A percentile compares a stretch with the other conserved stretches of the same genome.
These are phyloP conservation scores for Boletus rubropictus DNA, from an alignment of 768 basidiomycete species.

Conservation along the genomic window DNA sequence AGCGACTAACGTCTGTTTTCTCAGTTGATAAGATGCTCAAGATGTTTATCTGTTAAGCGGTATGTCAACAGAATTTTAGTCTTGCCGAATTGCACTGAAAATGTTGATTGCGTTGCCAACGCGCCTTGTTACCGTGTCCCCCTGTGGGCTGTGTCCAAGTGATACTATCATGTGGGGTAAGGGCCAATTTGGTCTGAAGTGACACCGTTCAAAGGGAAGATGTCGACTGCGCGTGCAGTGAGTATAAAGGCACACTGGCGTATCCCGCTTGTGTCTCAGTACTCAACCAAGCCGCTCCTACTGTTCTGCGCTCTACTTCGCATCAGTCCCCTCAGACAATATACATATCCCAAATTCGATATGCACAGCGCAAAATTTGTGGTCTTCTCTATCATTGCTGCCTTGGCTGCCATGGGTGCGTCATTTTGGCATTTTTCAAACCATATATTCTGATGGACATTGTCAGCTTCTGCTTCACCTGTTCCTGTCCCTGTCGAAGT, in stretches of 20 bases:
- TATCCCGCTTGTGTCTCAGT: not conserved
- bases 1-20: no score
- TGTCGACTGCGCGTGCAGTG: not conserved
- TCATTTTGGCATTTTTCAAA: not conserved
- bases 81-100: not conserved
- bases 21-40: no score
- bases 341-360: conserved; percentile 19
- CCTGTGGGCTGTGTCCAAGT: not conserved
- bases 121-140: no score
- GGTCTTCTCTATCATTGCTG: conserved; percentile 27
- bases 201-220: conserved; percentile 25
- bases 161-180: conserved; percentile 21
- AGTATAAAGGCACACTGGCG: conserved; percentile 23
- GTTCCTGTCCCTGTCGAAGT: conserved; percentile 22
- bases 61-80: not conserved
- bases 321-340: conserved; percentile 22
- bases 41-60: not conserved
- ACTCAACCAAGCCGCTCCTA: conserved; percentile 24
- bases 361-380: conserved; percentile 27
- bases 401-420: conserved; percentile 24
- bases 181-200: no score
- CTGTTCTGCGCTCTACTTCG: conserved; percentile 24
- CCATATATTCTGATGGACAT: not conserved
- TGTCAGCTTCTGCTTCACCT: conserved; percentile 27
- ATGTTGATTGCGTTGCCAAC: no score